Evolutionary conservation across 2,329 filamentous ascomycete genomes (phyloP), one percentile per base, ranked within the genome.

Genomic region (Lanzia echinophila): DNA sequence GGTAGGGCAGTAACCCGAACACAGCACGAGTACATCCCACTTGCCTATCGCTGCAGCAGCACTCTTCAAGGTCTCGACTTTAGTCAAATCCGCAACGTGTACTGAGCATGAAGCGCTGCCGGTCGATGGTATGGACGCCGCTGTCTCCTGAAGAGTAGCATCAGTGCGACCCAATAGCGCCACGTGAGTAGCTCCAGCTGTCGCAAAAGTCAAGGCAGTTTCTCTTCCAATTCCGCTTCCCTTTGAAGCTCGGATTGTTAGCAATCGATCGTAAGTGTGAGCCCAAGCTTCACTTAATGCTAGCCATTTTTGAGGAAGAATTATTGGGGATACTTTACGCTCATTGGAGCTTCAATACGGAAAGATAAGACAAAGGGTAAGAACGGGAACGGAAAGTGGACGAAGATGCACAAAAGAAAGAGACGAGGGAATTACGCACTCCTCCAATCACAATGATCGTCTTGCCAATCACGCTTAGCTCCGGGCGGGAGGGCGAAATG

Each of bases 1-100:
- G 3, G 64, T 65, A 32, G 68, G 67, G 12, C 66, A 56, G 3
- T 60, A 58, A 1, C 65, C 71, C 0, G 72, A 73, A 54, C 65
- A 69, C 55, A 67, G 68, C 38, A 75, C 65, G 17, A 75, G 57
- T 6, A 56, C 32, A 34, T 58, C 24, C 31, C 50, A 44, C 10
- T 13, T 42, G 8, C 56, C 53, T 4, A 47, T 31, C n/a, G 24
- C 33, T 5, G 38, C 38, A 38, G 43, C 51, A 20, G 28, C 43
- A 10, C 13, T 11, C 24, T 56, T 43, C 33, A 54, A n/a, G 12
- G 17, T 59, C 15, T 33, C 39, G 31, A 52, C 58, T 13, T 63
- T 61, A 19, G 62, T 62, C 34, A 66, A 56, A 33, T 46, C 32
- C 12, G 39, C 45, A 46, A 67, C 52, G 17, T 66, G 53, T 5